Percentiles rank a stretch among this genome's conserved stretches.
Conservation (phyloP, 352 stramenopile genomes). For the Phytophthora macrochlamydospora region DNA sequence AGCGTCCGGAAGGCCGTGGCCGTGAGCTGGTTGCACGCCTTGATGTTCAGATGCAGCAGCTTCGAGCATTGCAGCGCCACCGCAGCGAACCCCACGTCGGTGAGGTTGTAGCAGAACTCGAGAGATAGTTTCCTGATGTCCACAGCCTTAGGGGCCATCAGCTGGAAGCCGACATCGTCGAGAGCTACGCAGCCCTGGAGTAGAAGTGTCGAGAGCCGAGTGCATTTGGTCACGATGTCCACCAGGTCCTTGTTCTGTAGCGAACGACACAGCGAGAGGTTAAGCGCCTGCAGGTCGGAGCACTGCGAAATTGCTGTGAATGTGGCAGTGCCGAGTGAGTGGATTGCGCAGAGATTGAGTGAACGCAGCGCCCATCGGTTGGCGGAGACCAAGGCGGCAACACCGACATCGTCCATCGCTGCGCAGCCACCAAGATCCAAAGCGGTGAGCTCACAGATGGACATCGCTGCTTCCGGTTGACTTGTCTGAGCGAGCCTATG, state of each 20-base stretch:
- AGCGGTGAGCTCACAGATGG: conserved; percentile 31
- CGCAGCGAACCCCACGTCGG: conserved; percentile 57
- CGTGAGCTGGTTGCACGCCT: conserved; percentile 88
- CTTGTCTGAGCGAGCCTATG: conserved; percentile 24
- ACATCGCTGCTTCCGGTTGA: conserved; percentile 4
- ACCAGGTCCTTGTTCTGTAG: conserved; percentile 62
- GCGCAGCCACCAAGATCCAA: conserved; percentile 66
- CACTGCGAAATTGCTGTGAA: conserved; percentile 71
- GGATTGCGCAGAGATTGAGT: conserved; percentile 70
- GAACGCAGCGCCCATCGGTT: conserved; percentile 56
- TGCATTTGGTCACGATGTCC: conserved; percentile 49
- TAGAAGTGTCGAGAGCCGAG: conserved; percentile 46
- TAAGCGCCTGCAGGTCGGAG: conserved; percentile 57
- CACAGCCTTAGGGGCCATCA: conserved; percentile 39
- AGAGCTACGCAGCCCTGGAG: conserved; percentile 74
- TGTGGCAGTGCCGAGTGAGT: conserved; percentile 48
- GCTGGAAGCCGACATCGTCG: conserved; percentile 57
- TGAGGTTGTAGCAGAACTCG: conserved; percentile 90
- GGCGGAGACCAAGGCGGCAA: conserved; percentile 46
- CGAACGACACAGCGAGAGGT: conserved; percentile 77
- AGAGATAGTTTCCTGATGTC: conserved; percentile 75
- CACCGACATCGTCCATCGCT: conserved; percentile 50
- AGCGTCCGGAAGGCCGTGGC: conserved; percentile 60
- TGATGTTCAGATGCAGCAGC: conserved; percentile 82
- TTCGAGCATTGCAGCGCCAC: conserved; percentile 57